These are phyloP conservation scores for Aphanomyces stellatus DNA, from an alignment of 352 stramenopile genomes.

Conservation along the genomic window DNA sequence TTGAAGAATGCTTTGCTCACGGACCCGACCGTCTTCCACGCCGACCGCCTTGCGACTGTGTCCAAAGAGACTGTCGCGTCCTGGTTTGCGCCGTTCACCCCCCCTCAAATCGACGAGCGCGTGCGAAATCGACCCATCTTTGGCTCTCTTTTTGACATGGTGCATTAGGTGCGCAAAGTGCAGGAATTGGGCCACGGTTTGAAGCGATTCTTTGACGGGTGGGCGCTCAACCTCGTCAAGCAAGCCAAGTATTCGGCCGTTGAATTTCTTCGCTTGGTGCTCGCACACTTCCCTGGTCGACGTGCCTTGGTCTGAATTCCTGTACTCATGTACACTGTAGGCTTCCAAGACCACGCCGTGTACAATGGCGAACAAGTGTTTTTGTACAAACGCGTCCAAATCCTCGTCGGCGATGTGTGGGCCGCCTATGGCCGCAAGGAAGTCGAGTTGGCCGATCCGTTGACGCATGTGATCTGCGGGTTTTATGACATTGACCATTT, in stretches of 20 bases:
- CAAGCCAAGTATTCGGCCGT: conserved; percentile 44
- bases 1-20: conserved; percentile 58
- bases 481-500: conserved; percentile 78
- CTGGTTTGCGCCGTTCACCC: conserved; percentile 58
- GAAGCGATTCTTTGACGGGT: conserved; percentile 35
- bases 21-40: conserved; percentile 52
- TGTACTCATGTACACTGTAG: conserved; percentile 1
- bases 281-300: conserved; percentile 57
- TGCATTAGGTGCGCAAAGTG: conserved; percentile 34
- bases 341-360: conserved; percentile 76
- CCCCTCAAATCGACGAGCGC: conserved; percentile 52
- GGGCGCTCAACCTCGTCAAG: conserved; percentile 44
- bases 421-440: conserved; percentile 60
- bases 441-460: background rate
- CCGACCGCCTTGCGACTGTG: conserved; percentile 33
- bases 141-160: background rate
- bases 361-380: conserved; percentile 78
- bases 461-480: conserved; percentile 29
- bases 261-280: conserved; percentile 51
- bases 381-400: conserved; percentile 88
- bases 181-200: conserved; percentile 48
- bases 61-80: conserved; percentile 34
- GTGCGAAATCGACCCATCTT: background rate
- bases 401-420: conserved; percentile 82
- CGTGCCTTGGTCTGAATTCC: background rate